Evolutionary conservation across 345 rosid genomes (phyloP).

Genomic region (Draba incana): DNA sequence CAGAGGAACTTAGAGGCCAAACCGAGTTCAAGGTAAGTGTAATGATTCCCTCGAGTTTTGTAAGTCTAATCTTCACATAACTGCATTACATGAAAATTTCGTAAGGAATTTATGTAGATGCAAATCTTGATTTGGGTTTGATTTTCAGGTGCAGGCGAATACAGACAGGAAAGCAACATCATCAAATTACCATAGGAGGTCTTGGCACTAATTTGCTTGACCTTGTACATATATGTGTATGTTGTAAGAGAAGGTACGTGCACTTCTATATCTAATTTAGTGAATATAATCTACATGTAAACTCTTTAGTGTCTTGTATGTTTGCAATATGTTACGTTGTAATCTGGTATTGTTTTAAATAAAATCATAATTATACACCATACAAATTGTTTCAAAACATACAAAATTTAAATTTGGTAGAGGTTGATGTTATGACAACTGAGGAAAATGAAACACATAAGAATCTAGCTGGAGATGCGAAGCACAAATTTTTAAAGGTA

Average conservation of each 20-base stretch:
- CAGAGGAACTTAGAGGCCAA: not conserved
- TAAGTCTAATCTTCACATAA: not conserved
- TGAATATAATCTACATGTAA: conserved; percentile 3
- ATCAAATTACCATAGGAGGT: not conserved
- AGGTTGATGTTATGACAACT: not conserved
- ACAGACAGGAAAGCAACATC: not conserved
- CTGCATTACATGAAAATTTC: not conserved
- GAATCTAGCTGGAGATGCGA: not conserved
- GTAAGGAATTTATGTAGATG: not conserved
- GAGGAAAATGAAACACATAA: conserved; percentile 7
- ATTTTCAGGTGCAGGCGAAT: conserved; percentile 14
- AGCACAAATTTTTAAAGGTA: not conserved
- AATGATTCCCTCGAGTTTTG: not conserved
- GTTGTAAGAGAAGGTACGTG: not conserved
- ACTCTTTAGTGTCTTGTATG: conserved; percentile 4
- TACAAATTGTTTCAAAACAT: too few species aligned
- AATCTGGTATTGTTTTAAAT: not conserved
- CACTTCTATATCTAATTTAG: not conserved
- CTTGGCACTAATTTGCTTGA: not conserved
- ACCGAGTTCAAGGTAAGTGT: conserved; percentile 11
- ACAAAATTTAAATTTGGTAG: too few species aligned
- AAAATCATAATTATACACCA: not conserved
- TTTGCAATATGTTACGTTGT: not conserved
- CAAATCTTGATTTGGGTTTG: not conserved
- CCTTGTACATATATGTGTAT: not conserved